Conservation (phyloP, 192 early-diverging fungal genomes). For the Rhizoclosmatium sp. region DNA sequence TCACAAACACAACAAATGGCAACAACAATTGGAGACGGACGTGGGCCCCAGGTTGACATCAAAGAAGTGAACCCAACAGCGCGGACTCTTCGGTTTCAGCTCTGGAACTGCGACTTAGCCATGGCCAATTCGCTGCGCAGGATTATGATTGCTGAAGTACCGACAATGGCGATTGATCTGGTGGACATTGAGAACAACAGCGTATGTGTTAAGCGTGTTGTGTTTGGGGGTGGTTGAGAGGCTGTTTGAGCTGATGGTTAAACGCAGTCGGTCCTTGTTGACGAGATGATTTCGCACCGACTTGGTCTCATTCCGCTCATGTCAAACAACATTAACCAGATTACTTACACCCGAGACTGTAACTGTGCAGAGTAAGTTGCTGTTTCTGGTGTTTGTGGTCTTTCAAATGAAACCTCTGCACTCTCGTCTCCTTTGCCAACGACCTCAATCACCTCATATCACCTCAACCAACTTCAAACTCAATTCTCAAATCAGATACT, state of each 20-base stretch:
- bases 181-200: conserved; percentile 95
- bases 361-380: conserved; percentile 44
- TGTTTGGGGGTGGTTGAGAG: background rate
- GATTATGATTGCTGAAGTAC: conserved; percentile 97
- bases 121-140: conserved; percentile 93
- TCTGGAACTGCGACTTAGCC: conserved; percentile 87
- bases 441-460: conserved; percentile 19
- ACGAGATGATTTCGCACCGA: conserved; percentile 96
- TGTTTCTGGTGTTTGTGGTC: background rate
- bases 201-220: conserved; percentile 13
- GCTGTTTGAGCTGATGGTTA: background rate
- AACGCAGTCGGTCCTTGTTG: conserved; percentile 82
- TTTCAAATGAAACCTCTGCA: conserved; percentile 48
- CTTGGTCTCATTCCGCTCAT: conserved; percentile 92
- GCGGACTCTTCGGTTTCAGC: conserved; percentile 77
- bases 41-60: conserved; percentile 29
- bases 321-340: conserved; percentile 77
- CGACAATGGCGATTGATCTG: conserved; percentile 97
- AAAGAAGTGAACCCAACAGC: conserved; percentile 32
- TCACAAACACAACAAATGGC: background rate
- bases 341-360: conserved; percentile 80
- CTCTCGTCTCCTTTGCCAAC: background rate
- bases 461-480: conserved; percentile 39
- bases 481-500: conserved; percentile 62
- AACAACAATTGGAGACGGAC: background rate